Evolutionary conservation across 495 filamentous ascomycete genomes (phyloP).

Genomic region (Penicillium antarcticum): DNA sequence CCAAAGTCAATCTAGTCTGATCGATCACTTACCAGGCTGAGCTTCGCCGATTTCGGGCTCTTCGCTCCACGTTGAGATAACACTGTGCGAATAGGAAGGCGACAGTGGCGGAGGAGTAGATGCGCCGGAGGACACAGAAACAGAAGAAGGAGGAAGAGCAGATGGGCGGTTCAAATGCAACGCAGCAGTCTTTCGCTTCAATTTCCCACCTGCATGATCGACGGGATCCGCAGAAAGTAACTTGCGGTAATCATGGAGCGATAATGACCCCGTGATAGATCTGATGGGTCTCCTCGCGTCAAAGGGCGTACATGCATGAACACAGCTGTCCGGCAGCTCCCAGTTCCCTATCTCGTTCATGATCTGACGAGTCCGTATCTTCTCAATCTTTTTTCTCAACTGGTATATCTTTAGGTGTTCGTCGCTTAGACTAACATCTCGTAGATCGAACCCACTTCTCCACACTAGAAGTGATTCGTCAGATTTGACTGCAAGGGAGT

Average conservation of each 20-base stretch:
- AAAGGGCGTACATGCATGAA: constrained; percentile 22
- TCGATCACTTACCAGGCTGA: constrained; percentile 19
- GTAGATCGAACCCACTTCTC: constrained; percentile 10
- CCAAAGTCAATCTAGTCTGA: neutral
- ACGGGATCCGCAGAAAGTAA: constrained; percentile 27
- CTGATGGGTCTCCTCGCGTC: constrained; percentile 10
- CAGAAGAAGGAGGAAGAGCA: constrained; percentile 15
- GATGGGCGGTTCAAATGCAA: constrained; percentile 31
- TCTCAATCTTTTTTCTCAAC: neutral
- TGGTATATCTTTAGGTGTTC: constrained; percentile 2
- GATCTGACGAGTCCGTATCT: neutral
- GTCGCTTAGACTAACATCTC: neutral
- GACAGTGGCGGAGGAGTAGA: constrained; percentile 44
- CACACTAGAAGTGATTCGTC: constrained; percentile 6
- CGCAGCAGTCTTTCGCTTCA: constrained; percentile 38
- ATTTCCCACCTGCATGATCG: constrained; percentile 23
- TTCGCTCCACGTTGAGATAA: constrained; percentile 32
- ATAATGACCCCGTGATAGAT: constrained; percentile 24
- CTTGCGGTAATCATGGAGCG: constrained; percentile 36
- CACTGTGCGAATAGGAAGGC: constrained; percentile 41
- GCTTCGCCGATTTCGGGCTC: constrained; percentile 29
- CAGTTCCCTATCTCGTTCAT: constrained; percentile 8
- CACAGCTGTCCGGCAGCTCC: constrained; percentile 21
- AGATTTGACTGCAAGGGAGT: constrained; percentile 2
- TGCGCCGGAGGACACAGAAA: constrained; percentile 29